These are phyloP conservation scores for Rhizoclosmatium globosum DNA, from an alignment of 192 early-diverging fungal species.

Conservation along the genomic window DNA sequence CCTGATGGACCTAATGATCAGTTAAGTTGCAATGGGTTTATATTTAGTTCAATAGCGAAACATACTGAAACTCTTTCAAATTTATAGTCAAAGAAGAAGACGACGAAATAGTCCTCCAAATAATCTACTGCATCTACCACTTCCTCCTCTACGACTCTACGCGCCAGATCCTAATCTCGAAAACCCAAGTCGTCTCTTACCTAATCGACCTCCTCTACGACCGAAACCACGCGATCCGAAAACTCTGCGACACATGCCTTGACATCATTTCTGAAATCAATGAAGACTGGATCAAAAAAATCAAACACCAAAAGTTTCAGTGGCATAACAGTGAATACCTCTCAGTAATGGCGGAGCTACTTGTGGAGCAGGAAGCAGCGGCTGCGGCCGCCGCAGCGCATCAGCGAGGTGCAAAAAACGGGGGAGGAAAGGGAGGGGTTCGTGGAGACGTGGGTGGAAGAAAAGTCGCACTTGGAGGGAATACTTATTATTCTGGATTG, in stretches of 20 bases:
- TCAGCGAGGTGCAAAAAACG: slow-evolving; percentile 1
- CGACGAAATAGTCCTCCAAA: slow-evolving; percentile 69
- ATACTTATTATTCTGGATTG: slow-evolving; percentile 34
- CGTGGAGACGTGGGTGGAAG: background rate
- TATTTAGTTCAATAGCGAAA: slow-evolving; percentile 17
- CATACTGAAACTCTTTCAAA: background rate
- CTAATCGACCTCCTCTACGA: slow-evolving; percentile 69
- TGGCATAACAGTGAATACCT: slow-evolving; percentile 70
- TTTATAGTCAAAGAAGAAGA: slow-evolving; percentile 65
- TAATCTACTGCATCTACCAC: slow-evolving; percentile 65
- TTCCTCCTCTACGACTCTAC: slow-evolving; percentile 57
- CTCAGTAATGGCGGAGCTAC: slow-evolving; percentile 46
- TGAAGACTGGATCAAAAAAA: slow-evolving; percentile 60
- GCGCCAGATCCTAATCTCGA: slow-evolving; percentile 45
- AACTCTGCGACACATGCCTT: slow-evolving; percentile 63
- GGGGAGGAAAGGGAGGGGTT: background rate
- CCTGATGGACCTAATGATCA: slow-evolving; percentile 63
- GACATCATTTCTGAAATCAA: slow-evolving; percentile 65
- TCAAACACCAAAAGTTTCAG: slow-evolving; percentile 58
- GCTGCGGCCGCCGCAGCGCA: slow-evolving; percentile 25
- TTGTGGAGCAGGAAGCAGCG: slow-evolving; percentile 29
- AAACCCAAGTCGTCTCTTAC: slow-evolving; percentile 62
- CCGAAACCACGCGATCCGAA: slow-evolving; percentile 61
- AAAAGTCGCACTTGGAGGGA: slow-evolving; percentile 35
- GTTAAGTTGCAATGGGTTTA: slow-evolving; percentile 36